These are phyloP conservation scores for Curvularia hawaiiensis DNA, from an alignment of 2,329 filamentous ascomycete species.

Conservation along the genomic window DNA sequence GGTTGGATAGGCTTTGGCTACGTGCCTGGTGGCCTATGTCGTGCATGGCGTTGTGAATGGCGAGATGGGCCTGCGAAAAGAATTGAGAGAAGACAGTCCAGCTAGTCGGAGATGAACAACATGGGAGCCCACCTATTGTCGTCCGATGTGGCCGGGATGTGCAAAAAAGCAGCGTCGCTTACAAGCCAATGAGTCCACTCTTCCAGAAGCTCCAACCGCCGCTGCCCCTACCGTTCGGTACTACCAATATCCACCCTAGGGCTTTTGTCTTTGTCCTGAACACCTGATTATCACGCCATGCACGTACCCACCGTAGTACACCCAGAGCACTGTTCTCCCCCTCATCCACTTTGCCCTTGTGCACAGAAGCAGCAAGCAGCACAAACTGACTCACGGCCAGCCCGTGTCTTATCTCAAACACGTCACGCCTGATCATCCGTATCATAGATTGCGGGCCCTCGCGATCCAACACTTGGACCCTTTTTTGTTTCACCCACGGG, in stretches of 20 bases:
- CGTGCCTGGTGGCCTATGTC: neutral
- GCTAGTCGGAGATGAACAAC: neutral
- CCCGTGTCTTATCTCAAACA: conserved; percentile 5
- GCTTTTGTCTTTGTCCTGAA: neutral
- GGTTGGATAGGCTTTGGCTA: no score
- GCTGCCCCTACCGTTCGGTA: neutral
- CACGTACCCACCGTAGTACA: neutral
- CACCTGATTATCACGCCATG: conserved; percentile 1
- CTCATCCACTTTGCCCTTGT: neutral
- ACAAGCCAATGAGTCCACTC: neutral
- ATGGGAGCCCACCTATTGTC: neutral
- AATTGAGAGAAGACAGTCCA: neutral
- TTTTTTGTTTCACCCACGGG: neutral
- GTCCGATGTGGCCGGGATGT: neutral
- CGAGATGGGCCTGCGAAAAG: neutral
- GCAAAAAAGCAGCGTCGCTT: neutral
- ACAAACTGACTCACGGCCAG: neutral
- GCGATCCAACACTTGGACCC: neutral
- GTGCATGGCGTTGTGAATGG: neutral
- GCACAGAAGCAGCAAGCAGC: neutral
- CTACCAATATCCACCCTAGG: neutral
- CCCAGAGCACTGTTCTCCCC: neutral
- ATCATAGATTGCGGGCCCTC: neutral
- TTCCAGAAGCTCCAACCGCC: neutral
- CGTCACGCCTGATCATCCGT: conserved; percentile 5